Evolutionary conservation across 495 filamentous ascomycete species (phyloP), one percentile per base, ranked within the genome.

Genomic region (Penicillium subrubescens): DNA sequence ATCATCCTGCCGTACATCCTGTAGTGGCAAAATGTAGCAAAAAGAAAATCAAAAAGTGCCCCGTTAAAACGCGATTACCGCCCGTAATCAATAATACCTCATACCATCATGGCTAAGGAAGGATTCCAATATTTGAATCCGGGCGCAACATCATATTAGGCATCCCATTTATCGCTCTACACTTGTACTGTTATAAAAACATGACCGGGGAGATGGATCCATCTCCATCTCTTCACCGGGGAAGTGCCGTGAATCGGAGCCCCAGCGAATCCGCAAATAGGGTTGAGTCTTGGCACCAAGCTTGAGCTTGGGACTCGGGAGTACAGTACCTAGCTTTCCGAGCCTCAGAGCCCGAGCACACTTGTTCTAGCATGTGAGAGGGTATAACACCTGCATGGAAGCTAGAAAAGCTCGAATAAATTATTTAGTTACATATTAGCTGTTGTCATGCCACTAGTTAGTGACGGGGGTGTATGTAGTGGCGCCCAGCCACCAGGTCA

Each of bases 281-380:
- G 44, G 19, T 48, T 48, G 44, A 31, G 43, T 39, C 61, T 65
- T 70, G 61, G 68, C 61, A 54, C 12, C 35, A 34, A 52, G 52
- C 50, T 57, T 31, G 61, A 59, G 44, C 48, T 35, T 35, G 11
- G 63, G 44, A 39, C 6, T 31, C 3, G 29, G 29, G 6, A n/a
- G n/a, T 27, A 27, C 25, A 27, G 25, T 27, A 27, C 25, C 31
- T 33, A 8, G 7, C 2, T 33, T 63, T n/a, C 48, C 25, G 48
- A 52, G 48, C 25, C 25, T 31, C 48, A 52, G 48, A 41, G 59
- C 55, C 41, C 53, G 21, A 39, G 51, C 43, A 23, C 57, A 52
- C 25, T 27, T 4, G 4, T 1, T 4, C 25, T 1, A 27, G 15
- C 8, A 46, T 14, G 23, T 35, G 15, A 44, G 23, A 58, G 56